Evolutionary conservation across 129 eudicot genomes (phyloP).

Genomic region (Lonicera japonica): DNA sequence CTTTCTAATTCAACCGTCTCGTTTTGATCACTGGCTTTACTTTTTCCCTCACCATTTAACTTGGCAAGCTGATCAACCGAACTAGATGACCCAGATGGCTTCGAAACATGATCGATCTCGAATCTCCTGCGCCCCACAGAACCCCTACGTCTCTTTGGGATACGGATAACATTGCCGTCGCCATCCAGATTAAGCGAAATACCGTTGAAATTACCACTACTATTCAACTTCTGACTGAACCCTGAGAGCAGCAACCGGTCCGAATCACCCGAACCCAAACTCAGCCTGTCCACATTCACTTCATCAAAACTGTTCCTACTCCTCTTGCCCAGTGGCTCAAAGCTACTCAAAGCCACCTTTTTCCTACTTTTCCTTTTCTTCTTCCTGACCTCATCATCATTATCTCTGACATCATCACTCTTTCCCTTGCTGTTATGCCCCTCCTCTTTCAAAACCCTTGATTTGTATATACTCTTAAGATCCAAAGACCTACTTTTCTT

Average conservation of each 20-base stretch:
- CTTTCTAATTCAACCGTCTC: not conserved
- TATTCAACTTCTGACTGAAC: slow-evolving; percentile 21
- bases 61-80: slow-evolving; percentile 25
- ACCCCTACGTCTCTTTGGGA: slow-evolving; percentile 76
- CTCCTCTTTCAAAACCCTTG: slow-evolving; percentile 27
- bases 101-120: slow-evolving; percentile 17
- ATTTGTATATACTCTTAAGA: slow-evolving; percentile 40
- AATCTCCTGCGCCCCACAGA: slow-evolving; percentile 49
- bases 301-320: slow-evolving; percentile 32
- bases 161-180: slow-evolving; percentile 27
- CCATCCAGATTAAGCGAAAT: slow-evolving; percentile 28
- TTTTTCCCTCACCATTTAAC: slow-evolving; percentile 19
- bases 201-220: slow-evolving; percentile 27
- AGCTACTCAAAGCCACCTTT: slow-evolving; percentile 33
- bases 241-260: slow-evolving; percentile 6
- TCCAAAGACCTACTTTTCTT: slow-evolving; percentile 51
- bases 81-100: slow-evolving; percentile 23
- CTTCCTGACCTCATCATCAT: slow-evolving; percentile 33
- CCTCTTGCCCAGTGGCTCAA: slow-evolving; percentile 35
- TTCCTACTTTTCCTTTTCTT: slow-evolving; percentile 46
- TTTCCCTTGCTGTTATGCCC: slow-evolving; percentile 24
- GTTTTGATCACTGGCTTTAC: slow-evolving; percentile 7
- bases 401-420: slow-evolving; percentile 19
- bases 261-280: slow-evolving; percentile 7
- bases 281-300: slow-evolving; percentile 12